phyloP scores from a whole-genome alignment of 169 alveolate genomes.

The Perkinsus chesapeaki region DNA sequence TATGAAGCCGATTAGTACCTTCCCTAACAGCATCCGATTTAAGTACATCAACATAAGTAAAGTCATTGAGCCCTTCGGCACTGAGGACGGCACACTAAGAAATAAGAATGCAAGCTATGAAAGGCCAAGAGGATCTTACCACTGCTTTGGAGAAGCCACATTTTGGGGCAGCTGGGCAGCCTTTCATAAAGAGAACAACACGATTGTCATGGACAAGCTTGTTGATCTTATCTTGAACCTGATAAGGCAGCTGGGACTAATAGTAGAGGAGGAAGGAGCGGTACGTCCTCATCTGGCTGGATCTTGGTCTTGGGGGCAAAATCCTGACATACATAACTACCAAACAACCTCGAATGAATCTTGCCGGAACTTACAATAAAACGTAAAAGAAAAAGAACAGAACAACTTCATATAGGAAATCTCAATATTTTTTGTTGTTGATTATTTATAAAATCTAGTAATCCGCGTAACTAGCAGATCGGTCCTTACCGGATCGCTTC shows the following conservation, averaged over 20 bases:
- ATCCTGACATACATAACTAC: too few relatives aligned
- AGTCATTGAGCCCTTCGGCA: neutral
- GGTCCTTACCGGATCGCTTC: neutral
- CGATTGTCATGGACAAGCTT: slow-evolving; percentile 19
- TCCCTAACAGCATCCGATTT: neutral
- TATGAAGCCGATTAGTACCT: neutral
- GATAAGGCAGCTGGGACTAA: neutral
- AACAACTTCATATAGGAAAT: too few relatives aligned
- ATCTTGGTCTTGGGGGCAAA: neutral
- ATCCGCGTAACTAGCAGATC: neutral
- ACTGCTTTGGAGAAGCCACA: slow-evolving; percentile 57
- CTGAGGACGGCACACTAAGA: neutral
- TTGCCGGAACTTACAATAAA: too few relatives aligned
- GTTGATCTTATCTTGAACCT: neutral
- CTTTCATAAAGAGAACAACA: slow-evolving; percentile 59
- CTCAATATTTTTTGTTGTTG: too few relatives aligned
- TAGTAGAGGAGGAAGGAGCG: neutral
- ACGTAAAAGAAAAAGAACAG: too few relatives aligned
- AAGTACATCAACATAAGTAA: neutral
- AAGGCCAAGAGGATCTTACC: neutral
- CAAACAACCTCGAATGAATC: neutral
- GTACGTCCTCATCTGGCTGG: neutral
- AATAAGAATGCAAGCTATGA: neutral
- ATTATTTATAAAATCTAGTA: too few relatives aligned
- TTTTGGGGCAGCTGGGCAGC: slow-evolving; percentile 61